Evolutionary conservation across 306 rosid genomes (phyloP).

Genomic region (Vigna hirtella): DNA sequence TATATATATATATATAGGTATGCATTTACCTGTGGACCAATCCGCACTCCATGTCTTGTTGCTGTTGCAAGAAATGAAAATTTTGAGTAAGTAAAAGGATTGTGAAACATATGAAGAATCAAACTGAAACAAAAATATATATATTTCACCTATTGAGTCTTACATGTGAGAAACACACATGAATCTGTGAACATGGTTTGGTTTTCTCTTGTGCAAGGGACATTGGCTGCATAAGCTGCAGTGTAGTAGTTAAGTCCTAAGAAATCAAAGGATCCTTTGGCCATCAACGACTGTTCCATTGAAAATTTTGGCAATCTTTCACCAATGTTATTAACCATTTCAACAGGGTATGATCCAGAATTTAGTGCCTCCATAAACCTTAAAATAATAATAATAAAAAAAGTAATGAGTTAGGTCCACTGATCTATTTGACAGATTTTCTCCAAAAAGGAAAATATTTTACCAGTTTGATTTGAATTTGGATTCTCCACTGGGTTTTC

Average conservation of each 20-base stretch:
- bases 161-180: slow-evolving; percentile 39
- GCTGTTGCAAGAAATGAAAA: slow-evolving; percentile 37
- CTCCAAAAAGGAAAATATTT: not conserved
- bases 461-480: no score
- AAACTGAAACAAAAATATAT: not conserved
- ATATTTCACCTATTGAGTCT: slow-evolving; percentile 24
- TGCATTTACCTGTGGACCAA: slow-evolving; percentile 42
- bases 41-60: slow-evolving; percentile 31
- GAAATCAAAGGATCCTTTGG: slow-evolving; percentile 58
- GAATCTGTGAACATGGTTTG: slow-evolving; percentile 39
- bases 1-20: not conserved
- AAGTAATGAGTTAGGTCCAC: not conserved
- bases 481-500: no score
- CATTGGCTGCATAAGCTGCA: slow-evolving; percentile 36
- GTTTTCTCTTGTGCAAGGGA: slow-evolving; percentile 15
- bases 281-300: slow-evolving; percentile 41
- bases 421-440: not conserved
- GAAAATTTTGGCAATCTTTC: slow-evolving; percentile 52
- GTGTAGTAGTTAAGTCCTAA: slow-evolving; percentile 60
- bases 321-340: slow-evolving; percentile 41
- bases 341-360: slow-evolving; percentile 57
- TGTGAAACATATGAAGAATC: not conserved
- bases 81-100: not conserved
- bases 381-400: not conserved
- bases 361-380: slow-evolving; percentile 61